Base-by-base conservation (phyloP, 805 yeast species). In the Pichia scutulata region DNA sequence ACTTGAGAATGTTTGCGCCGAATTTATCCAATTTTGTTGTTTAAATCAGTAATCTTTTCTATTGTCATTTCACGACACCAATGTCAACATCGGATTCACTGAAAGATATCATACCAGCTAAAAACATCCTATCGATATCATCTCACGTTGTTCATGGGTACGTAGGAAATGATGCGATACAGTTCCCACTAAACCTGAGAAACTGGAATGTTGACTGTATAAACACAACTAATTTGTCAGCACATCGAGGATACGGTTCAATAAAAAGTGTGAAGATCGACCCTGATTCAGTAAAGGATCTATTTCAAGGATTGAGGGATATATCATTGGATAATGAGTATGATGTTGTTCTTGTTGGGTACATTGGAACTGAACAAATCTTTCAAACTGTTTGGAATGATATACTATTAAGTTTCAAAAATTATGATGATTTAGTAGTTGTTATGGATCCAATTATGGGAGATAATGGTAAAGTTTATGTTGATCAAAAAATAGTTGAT, bases 91-190 rank as follows among this genome's bases (percentile, higher is more conserved):
- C 19, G 7, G 36, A 24, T 16, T 1, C 13, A 22, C 23, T 33
- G 24, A 16, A 33, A 14, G 30, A 36, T 7, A 48, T 48, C 22
- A 7, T 7, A 14, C 47, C 54, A 7, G 56, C 52, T 1, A 51
- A 50, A 41, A 64, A 67, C 41, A 62, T 74, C 6, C 72, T 85
- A 2, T 75, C 86, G 3, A 72, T 89, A 10, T 92, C 88, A 58
- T 88, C 96, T 4, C 97, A 93, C 65, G 98, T 93, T 1, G 89
- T 81, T 2, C 98, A 92, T 63, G 99, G 99, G 2, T 85, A 88
- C 60, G 99, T 93, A 2, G 99, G 99, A 1, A 89, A 89, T 64
- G 78, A 82, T 51, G 96, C 97, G 0, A 87, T 93, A 0, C 86
- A 92, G 2, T 86, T 93, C 62, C 97, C 98, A 0, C 69, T 92